Base-by-base conservation (phyloP, 129 eudicot genomes). In the Tagetes patula region DNA sequence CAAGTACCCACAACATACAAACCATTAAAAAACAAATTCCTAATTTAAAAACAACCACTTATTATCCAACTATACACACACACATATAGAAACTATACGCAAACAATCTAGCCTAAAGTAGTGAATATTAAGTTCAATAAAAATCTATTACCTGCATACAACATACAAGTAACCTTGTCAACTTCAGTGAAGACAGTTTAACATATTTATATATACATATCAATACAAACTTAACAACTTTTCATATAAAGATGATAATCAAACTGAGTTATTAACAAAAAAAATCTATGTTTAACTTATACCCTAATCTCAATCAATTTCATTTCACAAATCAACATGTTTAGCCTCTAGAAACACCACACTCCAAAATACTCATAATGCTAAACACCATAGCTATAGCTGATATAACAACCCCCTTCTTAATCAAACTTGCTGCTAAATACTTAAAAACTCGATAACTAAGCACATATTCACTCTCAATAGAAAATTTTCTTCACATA, bases 1-100 rank as follows among this genome's bases (percentile, higher is more conserved):
- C 63, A 79, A 61, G 62, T 7, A 45, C 63, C 14, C 46, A 67
- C 64, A 50, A 27, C 66, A 77, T 41, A 48, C 80, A 0, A 13
- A 9, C 36, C 40, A 2, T 9, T 6, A 32, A 47, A 30, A 45
- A 20, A 48, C n/a, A 45, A 20, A 48, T 31, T 14, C 48, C 40
- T 50, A 41, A 50, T 69, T 58, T 41, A 61, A 50, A 69, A 12
- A 2, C 65, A 13, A 13, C 58, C 74, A 67, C 47, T 45, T 14
- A 37, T 60, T 30, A 14, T 47, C 37, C 50, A 52, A 13, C 3
- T 13, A 52, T 14, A 52, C 2, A n/a, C 13, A 46, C 13, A 9
- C 52, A 39, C 58, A 65, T 9, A 60, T 34, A 81, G 9, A 73
- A 43, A 63, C 60, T 31, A 53, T 4, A 61, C n/a, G 42, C 56